Evolutionary conservation across 169 alveolate species (phyloP).

Genomic region (Eimeria praecox): DNA sequence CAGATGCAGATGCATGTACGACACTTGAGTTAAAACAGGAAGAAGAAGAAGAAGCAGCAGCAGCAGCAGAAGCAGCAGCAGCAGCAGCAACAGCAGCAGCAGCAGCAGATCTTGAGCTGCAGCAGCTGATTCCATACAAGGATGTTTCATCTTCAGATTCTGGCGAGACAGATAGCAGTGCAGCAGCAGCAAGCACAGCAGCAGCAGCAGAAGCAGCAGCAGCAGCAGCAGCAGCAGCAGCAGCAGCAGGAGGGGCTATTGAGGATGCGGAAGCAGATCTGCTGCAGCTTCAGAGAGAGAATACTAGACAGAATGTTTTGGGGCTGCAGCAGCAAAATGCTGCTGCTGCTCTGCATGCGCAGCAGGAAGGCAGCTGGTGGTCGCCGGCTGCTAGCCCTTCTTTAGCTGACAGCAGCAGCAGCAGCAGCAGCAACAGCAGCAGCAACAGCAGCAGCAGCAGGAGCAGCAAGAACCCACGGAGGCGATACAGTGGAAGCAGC

Average conservation of each 20-base stretch:
- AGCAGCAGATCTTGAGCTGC: not conserved
- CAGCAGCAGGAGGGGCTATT: not conserved
- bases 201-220: conserved; percentile 7
- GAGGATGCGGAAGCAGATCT: not conserved
- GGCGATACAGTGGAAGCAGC: not conserved
- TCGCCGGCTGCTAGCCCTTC: not conserved
- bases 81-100: not conserved
- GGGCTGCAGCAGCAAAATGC: not conserved
- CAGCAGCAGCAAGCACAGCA: conserved; percentile 2
- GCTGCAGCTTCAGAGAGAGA: not conserved
- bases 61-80: too few species aligned
- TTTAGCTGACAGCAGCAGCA: not conserved
- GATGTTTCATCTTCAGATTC: not conserved
- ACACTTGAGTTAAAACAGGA: not conserved
- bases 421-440: not conserved
- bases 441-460: not conserved
- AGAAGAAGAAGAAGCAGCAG: not conserved
- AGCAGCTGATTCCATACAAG: not conserved
- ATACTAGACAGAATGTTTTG: not conserved
- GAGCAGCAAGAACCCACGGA: not conserved
- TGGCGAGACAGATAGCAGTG: not conserved
- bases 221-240: conserved; percentile 11
- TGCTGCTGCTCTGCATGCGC: not conserved
- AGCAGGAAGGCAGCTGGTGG: not conserved
- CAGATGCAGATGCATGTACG: not conserved